Base-by-base conservation (phyloP, 208 protist species). In the Acanthamoeba sp. region DNA sequence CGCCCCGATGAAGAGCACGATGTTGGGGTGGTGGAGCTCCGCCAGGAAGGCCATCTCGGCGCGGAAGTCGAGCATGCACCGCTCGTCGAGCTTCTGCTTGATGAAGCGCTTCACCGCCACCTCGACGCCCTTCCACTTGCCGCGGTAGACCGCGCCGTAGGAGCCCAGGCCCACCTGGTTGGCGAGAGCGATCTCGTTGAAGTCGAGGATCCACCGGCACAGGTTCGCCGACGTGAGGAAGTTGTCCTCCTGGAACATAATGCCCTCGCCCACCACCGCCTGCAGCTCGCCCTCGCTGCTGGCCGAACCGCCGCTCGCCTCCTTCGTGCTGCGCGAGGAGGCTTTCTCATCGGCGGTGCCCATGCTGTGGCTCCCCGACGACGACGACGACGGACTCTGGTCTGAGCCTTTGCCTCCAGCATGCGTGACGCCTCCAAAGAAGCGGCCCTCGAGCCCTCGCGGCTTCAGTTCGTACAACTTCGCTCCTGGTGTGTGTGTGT, bases 171-270 rank as follows among this genome's bases (percentile, higher is more conserved):
- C 84, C 29, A 87, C 78, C 52, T 91, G 84, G 5, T 55, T 29
- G 48, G 40, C 84, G 6, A 91, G 40, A 22, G 9, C 22, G n/a
- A 91, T 55, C 84, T 91, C 48, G 27, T 64, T 91, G 52, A 91
- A 91, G 55, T 91, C 52, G 55, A 91, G 6, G 84, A 91, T 91
- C 84, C 84, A 91, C 24, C 84, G 45, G 52, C 84, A 91, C n/a
- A 91, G 84, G 55, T 91, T 91, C 40, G 84, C 84, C n/a, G 32
- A 48, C 22, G 84, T 91, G 84, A 91, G 84, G 84, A 91, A 91
- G 45, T 32, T n/a, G 36, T 91, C 84, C 36, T 91, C 84, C 45
- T 57, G 14, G 55, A 66, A 91, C 6, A 6, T 3, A 4, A 64
- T 55, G 84, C 52, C 84, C 48, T 85, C 76, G 36, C 76, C 76